phyloP scores from a whole-genome alignment of 768 basidiomycete species.

The Punctularia strigosozonata region DNA sequence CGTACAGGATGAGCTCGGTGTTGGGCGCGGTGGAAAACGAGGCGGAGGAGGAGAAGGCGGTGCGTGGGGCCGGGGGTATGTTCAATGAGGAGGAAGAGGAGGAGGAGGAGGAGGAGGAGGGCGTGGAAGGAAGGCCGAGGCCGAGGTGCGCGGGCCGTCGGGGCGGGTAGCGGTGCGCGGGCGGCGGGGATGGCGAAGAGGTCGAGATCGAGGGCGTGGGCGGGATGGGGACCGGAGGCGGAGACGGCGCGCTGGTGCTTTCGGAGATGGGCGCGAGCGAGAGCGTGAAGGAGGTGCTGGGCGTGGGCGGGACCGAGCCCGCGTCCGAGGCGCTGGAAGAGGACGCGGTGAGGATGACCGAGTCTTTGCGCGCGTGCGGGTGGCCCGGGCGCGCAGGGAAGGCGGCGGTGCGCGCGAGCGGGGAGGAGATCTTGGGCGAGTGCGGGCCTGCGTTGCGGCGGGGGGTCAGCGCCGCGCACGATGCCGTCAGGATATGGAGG shows the following conservation, averaged over 20 bases:
- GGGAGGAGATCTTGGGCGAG: conserved; percentile 17
- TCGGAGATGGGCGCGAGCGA: conserved; percentile 22
- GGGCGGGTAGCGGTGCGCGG: conserved; percentile 8
- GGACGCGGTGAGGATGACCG: conserved; percentile 30
- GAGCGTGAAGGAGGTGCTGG: conserved; percentile 19
- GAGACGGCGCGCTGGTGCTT: conserved; percentile 12
- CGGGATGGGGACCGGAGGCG: conserved; percentile 17
- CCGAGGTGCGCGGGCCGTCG: conserved; percentile 29
- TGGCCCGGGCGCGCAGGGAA: conserved; percentile 48
- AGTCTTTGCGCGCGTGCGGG: conserved; percentile 70
- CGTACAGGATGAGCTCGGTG: conserved; percentile 68
- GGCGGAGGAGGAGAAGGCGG: conserved; percentile 27
- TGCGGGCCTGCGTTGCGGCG: conserved; percentile 2
- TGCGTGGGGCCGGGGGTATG: conserved; percentile 24
- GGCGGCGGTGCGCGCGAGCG: conserved; percentile 37
- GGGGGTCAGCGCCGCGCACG: conserved; percentile 1
- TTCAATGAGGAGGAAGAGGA: too few relatives aligned
- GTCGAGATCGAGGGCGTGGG: conserved; percentile 32
- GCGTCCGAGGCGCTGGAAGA: conserved; percentile 9
- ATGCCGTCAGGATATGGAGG: background rate
- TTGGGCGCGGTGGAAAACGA: conserved; percentile 30
- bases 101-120: conserved; percentile 10
- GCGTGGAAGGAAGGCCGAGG: conserved; percentile 27
- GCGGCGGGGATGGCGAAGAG: conserved; percentile 25
- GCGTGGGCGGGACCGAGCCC: conserved; percentile 7